phyloP scores from a whole-genome alignment of 225 moss, liverwort and hornwort genomes.

The Physcomitrium patens region DNA sequence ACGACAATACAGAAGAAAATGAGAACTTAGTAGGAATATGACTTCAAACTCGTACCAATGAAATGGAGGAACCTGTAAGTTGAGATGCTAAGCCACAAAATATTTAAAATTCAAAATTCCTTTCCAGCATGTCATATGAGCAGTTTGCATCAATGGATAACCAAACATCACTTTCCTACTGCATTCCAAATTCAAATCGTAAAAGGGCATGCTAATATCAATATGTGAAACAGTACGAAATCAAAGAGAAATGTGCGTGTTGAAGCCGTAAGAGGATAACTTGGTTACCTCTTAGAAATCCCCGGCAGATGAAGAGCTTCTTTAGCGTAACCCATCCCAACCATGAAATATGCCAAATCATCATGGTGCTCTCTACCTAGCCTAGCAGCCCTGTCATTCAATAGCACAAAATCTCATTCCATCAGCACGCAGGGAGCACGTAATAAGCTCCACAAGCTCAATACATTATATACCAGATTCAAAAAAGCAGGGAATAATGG shows the following conservation, averaged over 20 bases:
- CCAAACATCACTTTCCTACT: constrained; percentile 13
- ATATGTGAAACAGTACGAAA: background rate
- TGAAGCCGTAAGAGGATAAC: constrained; percentile 8
- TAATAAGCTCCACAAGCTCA: constrained; percentile 20
- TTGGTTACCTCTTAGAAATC: constrained; percentile 83
- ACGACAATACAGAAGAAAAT: constrained; percentile 22
- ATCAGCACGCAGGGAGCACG: background rate
- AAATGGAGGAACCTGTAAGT: constrained; percentile 17
- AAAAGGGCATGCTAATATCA: background rate
- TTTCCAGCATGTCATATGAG: background rate
- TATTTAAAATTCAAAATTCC: constrained; percentile 4
- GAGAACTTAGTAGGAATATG: constrained; percentile 13
- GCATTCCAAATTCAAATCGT: constrained; percentile 5
- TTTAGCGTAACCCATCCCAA: constrained; percentile 98
- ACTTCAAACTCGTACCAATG: constrained; percentile 14
- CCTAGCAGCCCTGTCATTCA: constrained; percentile 81
- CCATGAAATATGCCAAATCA: constrained; percentile 94
- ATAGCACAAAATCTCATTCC: constrained; percentile 16
- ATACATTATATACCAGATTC: background rate
- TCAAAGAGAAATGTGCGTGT: constrained; percentile 10
- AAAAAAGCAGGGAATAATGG: background rate
- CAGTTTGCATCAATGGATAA: constrained; percentile 8
- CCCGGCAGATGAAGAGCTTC: constrained; percentile 96
- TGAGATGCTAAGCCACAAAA: constrained; percentile 9
- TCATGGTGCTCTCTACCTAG: constrained; percentile 99